Conservation (phyloP, 352 stramenopile species). For the Globisporangium spinosum region DNA sequence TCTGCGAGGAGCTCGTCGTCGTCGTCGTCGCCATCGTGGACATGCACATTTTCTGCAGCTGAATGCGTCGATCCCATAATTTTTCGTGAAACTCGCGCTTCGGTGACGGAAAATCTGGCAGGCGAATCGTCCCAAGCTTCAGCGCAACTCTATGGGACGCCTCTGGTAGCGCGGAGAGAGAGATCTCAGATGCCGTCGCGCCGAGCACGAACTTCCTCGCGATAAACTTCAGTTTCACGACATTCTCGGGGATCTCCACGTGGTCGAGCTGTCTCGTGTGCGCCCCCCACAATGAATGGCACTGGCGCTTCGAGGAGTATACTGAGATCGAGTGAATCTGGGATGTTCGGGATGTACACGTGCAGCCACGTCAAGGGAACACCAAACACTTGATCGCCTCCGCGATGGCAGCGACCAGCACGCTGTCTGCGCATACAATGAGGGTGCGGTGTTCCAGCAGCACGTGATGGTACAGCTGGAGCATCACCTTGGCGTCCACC, state of each 20-base stretch:
- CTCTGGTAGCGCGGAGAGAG: conserved; percentile 18
- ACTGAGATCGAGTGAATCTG: conserved; percentile 41
- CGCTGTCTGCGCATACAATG: conserved; percentile 35
- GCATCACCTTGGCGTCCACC: conserved; percentile 32
- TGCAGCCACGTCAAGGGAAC: conserved; percentile 50
- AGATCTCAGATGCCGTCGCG: background rate
- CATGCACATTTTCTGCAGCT: conserved; percentile 46
- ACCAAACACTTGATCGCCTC: conserved; percentile 41
- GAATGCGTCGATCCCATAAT: conserved; percentile 44
- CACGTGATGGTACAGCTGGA: conserved; percentile 39
- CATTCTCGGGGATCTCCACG: conserved; percentile 30
- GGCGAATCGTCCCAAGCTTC: conserved; percentile 20
- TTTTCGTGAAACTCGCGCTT: conserved; percentile 41
- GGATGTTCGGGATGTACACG: conserved; percentile 50
- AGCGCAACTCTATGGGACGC: conserved; percentile 13
- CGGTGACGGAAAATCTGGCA: conserved; percentile 26
- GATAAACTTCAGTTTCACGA: conserved; percentile 38
- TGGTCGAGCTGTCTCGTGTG: conserved; percentile 32
- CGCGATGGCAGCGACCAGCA: conserved; percentile 43
- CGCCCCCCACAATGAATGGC: conserved; percentile 46
- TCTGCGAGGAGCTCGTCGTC: background rate
- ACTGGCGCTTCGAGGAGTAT: conserved; percentile 52
- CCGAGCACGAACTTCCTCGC: conserved; percentile 27
- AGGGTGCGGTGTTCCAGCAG: conserved; percentile 49
- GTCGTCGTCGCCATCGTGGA: background rate